These are phyloP conservation scores for Lignosus rhinocerotis DNA, from an alignment of 1,284 basidiomycete species.

Conservation along the genomic window DNA sequence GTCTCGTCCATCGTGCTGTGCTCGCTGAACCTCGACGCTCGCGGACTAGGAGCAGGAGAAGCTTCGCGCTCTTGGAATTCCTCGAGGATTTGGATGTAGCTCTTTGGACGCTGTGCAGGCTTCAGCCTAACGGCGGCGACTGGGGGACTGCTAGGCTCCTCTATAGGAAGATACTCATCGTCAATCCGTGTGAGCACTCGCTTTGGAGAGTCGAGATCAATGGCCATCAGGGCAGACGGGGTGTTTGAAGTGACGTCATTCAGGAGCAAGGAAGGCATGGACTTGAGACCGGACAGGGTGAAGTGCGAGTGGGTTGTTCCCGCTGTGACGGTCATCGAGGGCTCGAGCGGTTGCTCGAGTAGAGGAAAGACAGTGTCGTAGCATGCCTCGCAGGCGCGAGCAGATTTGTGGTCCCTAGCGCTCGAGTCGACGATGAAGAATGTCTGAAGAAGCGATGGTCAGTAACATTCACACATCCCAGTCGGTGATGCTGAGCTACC, in stretches of 20 bases:
- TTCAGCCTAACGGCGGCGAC: constrained; percentile 39
- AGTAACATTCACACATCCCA: neutral
- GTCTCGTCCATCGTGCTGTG: constrained; percentile 25
- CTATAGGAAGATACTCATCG: constrained; percentile 14
- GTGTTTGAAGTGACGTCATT: constrained; percentile 26
- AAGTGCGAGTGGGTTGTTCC: constrained; percentile 34
- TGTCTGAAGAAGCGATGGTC: constrained; percentile 46
- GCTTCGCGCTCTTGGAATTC: constrained; percentile 49
- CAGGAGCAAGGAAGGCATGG: constrained; percentile 51
- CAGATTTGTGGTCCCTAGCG: constrained; percentile 58
- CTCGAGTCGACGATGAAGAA: constrained; percentile 72
- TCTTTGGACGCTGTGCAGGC: constrained; percentile 50
- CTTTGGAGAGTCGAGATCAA: constrained; percentile 36
- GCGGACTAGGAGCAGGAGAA: constrained; percentile 27
- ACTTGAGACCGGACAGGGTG: constrained; percentile 50
- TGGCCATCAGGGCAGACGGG: constrained; percentile 45
- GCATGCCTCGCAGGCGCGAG: constrained; percentile 83
- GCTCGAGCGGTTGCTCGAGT: constrained; percentile 39
- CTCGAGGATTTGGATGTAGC: constrained; percentile 64
- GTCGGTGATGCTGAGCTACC: constrained; percentile 42
- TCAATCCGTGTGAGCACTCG: constrained; percentile 29
- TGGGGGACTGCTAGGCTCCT: constrained; percentile 16
- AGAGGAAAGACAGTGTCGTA: constrained; percentile 84
- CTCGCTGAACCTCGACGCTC: constrained; percentile 29
- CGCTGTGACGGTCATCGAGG: constrained; percentile 17